Percentiles rank a stretch among this genome's conserved stretches.
phyloP scores from a whole-genome alignment of 768 basidiomycete species.

The Ramaria rubella region DNA sequence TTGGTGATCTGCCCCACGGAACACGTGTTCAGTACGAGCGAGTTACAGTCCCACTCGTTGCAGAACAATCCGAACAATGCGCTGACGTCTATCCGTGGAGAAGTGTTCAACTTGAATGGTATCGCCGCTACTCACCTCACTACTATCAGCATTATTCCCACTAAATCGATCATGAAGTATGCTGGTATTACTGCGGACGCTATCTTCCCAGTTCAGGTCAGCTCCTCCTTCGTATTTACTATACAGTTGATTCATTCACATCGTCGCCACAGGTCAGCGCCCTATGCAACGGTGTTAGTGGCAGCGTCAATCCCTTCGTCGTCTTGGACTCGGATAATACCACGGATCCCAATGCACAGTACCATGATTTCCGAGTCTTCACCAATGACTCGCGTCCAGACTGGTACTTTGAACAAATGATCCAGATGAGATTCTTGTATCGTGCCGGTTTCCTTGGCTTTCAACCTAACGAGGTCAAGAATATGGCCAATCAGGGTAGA shows the following conservation, averaged over 20 bases:
- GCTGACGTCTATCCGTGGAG: slow-evolving; percentile 80
- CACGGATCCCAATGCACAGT: slow-evolving; percentile 62
- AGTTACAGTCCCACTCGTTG: slow-evolving; percentile 68
- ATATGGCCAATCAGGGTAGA: slow-evolving; percentile 54
- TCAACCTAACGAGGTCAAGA: slow-evolving; percentile 66
- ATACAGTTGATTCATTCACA: not conserved
- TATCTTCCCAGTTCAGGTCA: slow-evolving; percentile 91
- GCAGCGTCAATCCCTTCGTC: slow-evolving; percentile 79
- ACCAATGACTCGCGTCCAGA: slow-evolving; percentile 90
- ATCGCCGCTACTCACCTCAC: slow-evolving; percentile 63
- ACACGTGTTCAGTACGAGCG: slow-evolving; percentile 77
- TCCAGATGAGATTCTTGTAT: slow-evolving; percentile 80
- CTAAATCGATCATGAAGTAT: slow-evolving; percentile 72
- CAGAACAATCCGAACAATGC: slow-evolving; percentile 63
- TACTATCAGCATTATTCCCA: slow-evolving; percentile 64
- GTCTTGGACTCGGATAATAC: slow-evolving; percentile 66
- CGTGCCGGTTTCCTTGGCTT: slow-evolving; percentile 87
- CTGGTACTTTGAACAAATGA: slow-evolving; percentile 98
- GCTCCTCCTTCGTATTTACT: slow-evolving; percentile 13
- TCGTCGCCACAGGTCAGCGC: slow-evolving; percentile 65
- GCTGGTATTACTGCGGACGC: slow-evolving; percentile 68
- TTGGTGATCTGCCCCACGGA: slow-evolving; percentile 90
- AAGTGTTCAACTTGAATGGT: slow-evolving; percentile 82
- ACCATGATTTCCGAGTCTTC: slow-evolving; percentile 93
- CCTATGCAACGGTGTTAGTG: slow-evolving; percentile 80